Evolutionary conservation across 768 basidiomycete genomes (phyloP).

Genomic region (Termitomyces sp.): DNA sequence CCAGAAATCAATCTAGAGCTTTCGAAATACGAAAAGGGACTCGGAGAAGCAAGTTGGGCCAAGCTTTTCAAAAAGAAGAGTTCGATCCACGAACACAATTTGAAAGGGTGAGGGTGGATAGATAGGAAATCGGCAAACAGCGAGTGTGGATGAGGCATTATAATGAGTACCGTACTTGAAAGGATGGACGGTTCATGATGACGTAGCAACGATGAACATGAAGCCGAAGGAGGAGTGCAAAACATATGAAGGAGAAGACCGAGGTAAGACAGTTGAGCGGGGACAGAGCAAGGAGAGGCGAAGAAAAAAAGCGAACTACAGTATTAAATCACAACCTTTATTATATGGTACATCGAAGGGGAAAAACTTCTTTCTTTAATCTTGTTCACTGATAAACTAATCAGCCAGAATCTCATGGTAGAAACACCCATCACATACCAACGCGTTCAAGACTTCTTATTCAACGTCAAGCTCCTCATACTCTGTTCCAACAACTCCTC

Average conservation of each 20-base stretch:
- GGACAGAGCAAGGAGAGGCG: not conserved
- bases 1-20: no score
- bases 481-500: constrained; percentile 57
- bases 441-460: constrained; percentile 34
- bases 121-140: no score
- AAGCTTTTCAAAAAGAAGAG: no score
- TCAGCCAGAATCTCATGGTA: not conserved
- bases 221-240: not conserved
- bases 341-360: not conserved
- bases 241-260: not conserved
- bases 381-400: not conserved
- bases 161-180: not conserved
- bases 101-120: no score
- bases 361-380: not conserved
- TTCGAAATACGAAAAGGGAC: no score
- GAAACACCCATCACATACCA: not conserved
- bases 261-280: not conserved
- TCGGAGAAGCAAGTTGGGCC: no score
- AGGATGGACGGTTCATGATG: not conserved
- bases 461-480: constrained; percentile 59
- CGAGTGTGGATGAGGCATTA: not conserved
- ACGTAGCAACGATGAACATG: not conserved
- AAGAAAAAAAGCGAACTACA: not conserved
- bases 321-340: constrained; percentile 1
- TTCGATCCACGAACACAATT: no score